phyloP scores from a whole-genome alignment of 164 flowering plant genomes.

The Nymphaea colorata region DNA sequence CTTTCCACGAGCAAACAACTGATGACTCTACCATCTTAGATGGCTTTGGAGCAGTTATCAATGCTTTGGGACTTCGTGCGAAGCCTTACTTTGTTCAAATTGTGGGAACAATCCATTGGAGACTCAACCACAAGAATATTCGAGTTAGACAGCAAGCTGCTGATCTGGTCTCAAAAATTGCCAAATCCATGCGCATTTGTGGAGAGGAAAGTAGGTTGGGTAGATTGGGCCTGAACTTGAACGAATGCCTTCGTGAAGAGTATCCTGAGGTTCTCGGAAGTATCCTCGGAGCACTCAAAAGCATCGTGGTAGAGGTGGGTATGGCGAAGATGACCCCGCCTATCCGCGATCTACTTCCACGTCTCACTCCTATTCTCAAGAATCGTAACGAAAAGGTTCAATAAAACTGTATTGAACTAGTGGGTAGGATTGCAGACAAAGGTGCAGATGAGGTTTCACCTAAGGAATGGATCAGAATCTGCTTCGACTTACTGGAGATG shows the following conservation, averaged over 20 bases:
- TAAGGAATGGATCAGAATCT: constrained; percentile 98
- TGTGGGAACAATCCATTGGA: constrained; percentile 98
- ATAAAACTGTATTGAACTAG: constrained; percentile 96
- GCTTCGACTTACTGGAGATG: constrained; percentile 98
- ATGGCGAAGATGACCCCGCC: constrained; percentile 99
- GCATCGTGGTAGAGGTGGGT: constrained; percentile 94
- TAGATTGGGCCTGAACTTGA: constrained; percentile 90
- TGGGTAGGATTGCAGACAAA: constrained; percentile 96
- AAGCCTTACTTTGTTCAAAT: constrained; percentile 97
- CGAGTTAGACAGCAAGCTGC: constrained; percentile 99
- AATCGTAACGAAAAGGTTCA: constrained; percentile 97
- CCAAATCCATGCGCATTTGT: constrained; percentile 96
- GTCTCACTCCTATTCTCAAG: constrained; percentile 91
- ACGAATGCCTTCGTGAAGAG: constrained; percentile 93
- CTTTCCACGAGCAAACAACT: constrained; percentile 98
- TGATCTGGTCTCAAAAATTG: constrained; percentile 91
- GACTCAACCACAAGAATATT: constrained; percentile 94
- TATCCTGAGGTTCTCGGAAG: constrained; percentile 97
- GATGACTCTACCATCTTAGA: constrained; percentile 99
- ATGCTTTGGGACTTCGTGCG: constrained; percentile 88
- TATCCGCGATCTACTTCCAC: constrained; percentile 88
- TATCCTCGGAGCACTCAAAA: constrained; percentile 85
- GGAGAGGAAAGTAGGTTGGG: constrained; percentile 98
- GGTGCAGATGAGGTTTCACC: constrained; percentile 99
- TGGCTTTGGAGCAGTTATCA: constrained; percentile 98